Evolutionary conservation across 2,329 filamentous ascomycete genomes (phyloP).

Genomic region (Sphaceloma murrayae): DNA sequence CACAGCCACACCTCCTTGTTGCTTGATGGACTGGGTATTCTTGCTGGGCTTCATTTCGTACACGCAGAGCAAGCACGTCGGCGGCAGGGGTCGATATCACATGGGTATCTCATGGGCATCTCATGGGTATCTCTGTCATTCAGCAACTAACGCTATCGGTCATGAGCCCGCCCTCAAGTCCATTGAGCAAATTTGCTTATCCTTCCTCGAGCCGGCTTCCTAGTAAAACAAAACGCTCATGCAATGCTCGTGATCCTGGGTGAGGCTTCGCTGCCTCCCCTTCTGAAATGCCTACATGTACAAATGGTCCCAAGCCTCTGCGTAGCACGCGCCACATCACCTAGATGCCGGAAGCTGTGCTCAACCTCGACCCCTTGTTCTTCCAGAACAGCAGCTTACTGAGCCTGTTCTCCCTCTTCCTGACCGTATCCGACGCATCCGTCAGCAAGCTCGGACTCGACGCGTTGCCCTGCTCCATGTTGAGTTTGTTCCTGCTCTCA

Average conservation of each 20-base stretch:
- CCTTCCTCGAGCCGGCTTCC: background rate
- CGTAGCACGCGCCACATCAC: background rate
- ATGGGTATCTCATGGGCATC: slow-evolving; percentile 12
- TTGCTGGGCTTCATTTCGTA: background rate
- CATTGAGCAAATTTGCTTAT: too few species aligned
- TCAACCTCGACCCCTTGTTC: slow-evolving; percentile 33
- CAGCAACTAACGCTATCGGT: too few species aligned
- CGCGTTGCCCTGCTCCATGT: slow-evolving; percentile 52
- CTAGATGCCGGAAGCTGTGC: slow-evolving; percentile 14
- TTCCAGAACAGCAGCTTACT: slow-evolving; percentile 77
- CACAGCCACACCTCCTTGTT: background rate
- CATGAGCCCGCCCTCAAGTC: too few species aligned
- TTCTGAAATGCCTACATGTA: too few species aligned
- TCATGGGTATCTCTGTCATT: too few species aligned
- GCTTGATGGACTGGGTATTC: slow-evolving; percentile 6
- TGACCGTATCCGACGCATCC: slow-evolving; percentile 20
- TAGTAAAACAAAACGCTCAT: background rate
- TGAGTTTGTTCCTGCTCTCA: slow-evolving; percentile 60
- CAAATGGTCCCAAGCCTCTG: background rate
- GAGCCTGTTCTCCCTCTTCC: slow-evolving; percentile 57
- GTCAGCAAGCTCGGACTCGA: slow-evolving; percentile 45
- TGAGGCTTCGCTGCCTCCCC: too few species aligned
- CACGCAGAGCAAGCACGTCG: too few species aligned
- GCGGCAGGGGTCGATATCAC: too few species aligned
- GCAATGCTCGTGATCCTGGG: background rate